Evolutionary conservation across 129 eudicot species (phyloP), one percentile per base, ranked within the genome.

Genomic region (Flaveria robusta): DNA sequence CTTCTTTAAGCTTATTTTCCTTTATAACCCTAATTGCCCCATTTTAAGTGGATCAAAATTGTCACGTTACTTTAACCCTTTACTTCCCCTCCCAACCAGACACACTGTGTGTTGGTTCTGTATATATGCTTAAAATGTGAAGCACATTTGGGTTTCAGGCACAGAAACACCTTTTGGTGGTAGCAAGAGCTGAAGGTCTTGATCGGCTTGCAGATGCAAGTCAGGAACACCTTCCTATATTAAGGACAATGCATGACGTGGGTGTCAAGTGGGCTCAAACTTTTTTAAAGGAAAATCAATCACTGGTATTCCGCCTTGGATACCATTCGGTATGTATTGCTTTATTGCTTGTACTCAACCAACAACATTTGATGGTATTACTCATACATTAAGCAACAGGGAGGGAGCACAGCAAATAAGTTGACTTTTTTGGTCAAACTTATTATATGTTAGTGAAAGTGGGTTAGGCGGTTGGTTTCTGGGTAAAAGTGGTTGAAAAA

Each of bases 241-340:
- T 91, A 71, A 87, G 71, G 75, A 81, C 73, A 20, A 91, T 91
- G 99, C 96, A 94, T 75, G 74, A 46, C 15, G 86, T 89, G 72
- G 99, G 96, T 59, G 71, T 84, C 80, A 84, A 87, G 75, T 91
- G 92, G 93, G 90, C 87, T 66, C 83, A 81, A 72, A 83, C 85
- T 79, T 89, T 77, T 22, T 45, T 86, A 12, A 68, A 58, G 31
- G 96, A 89, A 72, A 83, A 94, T 15, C 76, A 86, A 19, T 78
- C 92, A 52, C 74, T 91, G 81, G 64, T 78, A 11, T 94, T 94
- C 82, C 99, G 99, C 19, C 85, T 91, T 81, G 99, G 99, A 75
- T 94, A 87, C 66, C 99, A 94, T 82, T 91, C 97, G 70, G 99
- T 94, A 85, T 14, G 91, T 79, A 16, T 56, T 68, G 20, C 63